These are phyloP conservation scores for Cetradonia linearis DNA, from an alignment of 495 filamentous ascomycete species.

Conservation along the genomic window DNA sequence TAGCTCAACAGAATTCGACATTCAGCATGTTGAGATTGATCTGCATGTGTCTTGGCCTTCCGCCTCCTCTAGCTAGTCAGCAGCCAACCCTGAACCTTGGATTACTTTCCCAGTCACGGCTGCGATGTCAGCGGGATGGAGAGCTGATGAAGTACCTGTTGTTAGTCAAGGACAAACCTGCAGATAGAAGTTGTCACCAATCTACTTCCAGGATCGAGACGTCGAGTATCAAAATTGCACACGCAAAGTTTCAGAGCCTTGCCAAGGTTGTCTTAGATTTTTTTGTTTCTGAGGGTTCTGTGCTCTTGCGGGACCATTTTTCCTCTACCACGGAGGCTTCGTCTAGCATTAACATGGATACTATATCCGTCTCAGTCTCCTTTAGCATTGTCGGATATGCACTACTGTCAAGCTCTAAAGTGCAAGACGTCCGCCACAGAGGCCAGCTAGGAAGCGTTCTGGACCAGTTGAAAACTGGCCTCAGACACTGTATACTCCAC, in stretches of 20 bases:
- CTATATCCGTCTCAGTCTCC: constrained; percentile 24
- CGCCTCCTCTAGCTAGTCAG: constrained; percentile 1
- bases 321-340: neutral
- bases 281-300: constrained; percentile 10
- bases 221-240: constrained; percentile 2
- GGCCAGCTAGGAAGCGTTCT: constrained; percentile 13
- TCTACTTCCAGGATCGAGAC: neutral
- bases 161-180: constrained; percentile 14
- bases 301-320: constrained; percentile 14
- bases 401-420: constrained; percentile 8
- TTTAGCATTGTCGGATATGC: constrained; percentile 19
- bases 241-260: constrained; percentile 14
- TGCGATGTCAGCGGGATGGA: constrained; percentile 20
- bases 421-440: neutral
- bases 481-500: constrained; percentile 11
- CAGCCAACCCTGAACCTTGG: constrained; percentile 25
- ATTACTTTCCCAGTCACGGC: constrained; percentile 30
- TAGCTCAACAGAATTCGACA: constrained; percentile 30
- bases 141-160: constrained; percentile 34
- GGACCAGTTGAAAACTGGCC: constrained; percentile 14
- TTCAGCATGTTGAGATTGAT: constrained; percentile 33
- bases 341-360: constrained; percentile 16
- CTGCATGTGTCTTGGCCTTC: constrained; percentile 30
- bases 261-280: constrained; percentile 3
- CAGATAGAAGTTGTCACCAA: neutral